Conservation (phyloP, 2,329 filamentous ascomycete genomes). For the Fusarium sororula region DNA sequence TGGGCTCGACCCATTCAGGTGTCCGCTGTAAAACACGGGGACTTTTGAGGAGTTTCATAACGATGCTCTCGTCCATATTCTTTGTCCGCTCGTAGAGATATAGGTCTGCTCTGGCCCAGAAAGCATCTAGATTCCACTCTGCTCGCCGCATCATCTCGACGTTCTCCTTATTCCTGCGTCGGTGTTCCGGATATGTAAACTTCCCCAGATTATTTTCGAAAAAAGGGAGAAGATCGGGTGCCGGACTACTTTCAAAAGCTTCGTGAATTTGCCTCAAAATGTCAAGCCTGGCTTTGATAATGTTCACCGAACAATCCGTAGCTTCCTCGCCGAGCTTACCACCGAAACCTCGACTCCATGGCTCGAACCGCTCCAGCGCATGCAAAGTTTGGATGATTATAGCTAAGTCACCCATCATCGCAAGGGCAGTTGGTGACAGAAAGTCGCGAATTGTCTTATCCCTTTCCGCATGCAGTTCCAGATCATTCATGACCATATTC, state of each 20-base stretch:
- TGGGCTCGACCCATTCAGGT: not conserved
- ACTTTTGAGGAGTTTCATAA: not conserved
- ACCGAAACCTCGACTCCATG: not conserved
- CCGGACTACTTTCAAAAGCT: not conserved
- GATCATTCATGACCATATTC: not conserved
- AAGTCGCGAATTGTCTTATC: not conserved
- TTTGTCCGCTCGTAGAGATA: not conserved
- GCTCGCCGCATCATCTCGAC: not conserved
- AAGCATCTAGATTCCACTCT: not conserved
- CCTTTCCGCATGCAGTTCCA: not conserved
- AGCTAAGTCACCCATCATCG: not conserved
- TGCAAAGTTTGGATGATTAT: not conserved
- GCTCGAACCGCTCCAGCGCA: not conserved
- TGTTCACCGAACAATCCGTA: not conserved
- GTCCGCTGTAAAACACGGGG: not conserved
- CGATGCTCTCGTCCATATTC: rapidly evolving
- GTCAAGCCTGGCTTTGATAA: not conserved
- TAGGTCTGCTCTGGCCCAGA: not conserved
- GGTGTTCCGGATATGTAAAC: not conserved
- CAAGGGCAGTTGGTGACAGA: not conserved
- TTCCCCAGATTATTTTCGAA: not conserved
- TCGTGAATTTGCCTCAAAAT: not conserved
- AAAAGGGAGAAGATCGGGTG: not conserved
- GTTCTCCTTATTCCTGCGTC: not conserved
- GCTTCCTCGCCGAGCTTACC: not conserved